These are phyloP conservation scores for Epichloe amarillans DNA, from an alignment of 2,329 filamentous ascomycete genomes.

Conservation along the genomic window DNA sequence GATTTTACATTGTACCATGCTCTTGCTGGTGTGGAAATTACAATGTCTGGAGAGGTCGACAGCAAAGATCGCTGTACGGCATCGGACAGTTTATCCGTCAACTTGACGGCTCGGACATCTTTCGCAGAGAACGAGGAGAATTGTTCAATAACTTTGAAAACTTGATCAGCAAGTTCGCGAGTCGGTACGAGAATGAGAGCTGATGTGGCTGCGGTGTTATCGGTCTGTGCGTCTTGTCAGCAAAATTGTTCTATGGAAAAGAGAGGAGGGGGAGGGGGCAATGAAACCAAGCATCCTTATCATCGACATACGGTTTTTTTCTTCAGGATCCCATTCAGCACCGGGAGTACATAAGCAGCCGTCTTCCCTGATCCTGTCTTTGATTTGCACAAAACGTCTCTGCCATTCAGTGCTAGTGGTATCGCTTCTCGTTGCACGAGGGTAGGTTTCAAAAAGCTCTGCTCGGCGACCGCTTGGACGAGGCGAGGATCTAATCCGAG, in stretches of 20 bases:
- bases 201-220: conserved; percentile 43
- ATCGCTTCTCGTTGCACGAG: conserved; percentile 78
- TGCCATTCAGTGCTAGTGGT: conserved; percentile 72
- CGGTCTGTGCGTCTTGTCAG: conserved; percentile 24
- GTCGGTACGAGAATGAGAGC: conserved; percentile 90
- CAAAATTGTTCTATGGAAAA: background rate
- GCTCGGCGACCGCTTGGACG: conserved; percentile 71
- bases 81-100: conserved; percentile 83
- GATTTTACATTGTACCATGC: conserved; percentile 66
- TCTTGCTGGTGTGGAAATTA: conserved; percentile 82
- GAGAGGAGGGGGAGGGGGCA: no score
- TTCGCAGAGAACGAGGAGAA: conserved; percentile 77
- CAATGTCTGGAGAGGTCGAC: conserved; percentile 72
- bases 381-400: conserved; percentile 81
- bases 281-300: background rate
- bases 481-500: conserved; percentile 75
- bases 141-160: conserved; percentile 62
- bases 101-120: conserved; percentile 67
- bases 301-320: conserved; percentile 47
- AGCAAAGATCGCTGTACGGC: conserved; percentile 79
- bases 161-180: conserved; percentile 85
- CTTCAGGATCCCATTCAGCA: conserved; percentile 73
- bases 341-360: conserved; percentile 81
- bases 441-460: conserved; percentile 79
- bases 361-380: conserved; percentile 97